Base-by-base conservation (phyloP, 2,329 filamentous ascomycete genomes). In the Colletotrichum karsti region DNA sequence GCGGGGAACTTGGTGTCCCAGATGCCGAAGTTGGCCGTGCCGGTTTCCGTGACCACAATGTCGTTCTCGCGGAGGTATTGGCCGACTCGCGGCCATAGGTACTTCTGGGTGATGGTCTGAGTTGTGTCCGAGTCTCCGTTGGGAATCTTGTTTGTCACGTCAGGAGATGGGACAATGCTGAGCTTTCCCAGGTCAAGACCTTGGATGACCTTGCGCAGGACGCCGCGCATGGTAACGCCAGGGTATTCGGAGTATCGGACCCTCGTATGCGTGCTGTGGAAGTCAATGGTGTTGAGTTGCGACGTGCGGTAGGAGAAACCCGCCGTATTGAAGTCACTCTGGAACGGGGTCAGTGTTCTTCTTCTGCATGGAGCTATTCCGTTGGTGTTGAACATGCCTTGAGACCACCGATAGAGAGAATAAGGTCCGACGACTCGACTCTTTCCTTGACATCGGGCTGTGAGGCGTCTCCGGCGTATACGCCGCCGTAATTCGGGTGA, bases 11-110 rank as follows among this genome's bases (percentile, higher is more conserved):
- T 88, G 5, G 93, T 95, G 65, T 95, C 93, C 89, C 92, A 94
- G 74, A 96, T 93, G 63, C 94, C 94, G 77, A 97, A 95, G 81
- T 94, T 95, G 65, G 93, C 85, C 0, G 94, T 97, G 41, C 94
- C 94, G 2, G 94, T 97, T 78, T 97, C 94, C 0, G 94, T 95
- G 56, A 97, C 87, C 61, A 97, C 84, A 63, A 97, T 88, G 74
- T 97, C 94, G 50, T 90, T 85, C 60, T 90, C 83, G 60, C 87
- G 84, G 9, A 97, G 81, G 84, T 92, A 97, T 69, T 90, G 85
- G 39, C 92, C 91, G 15, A 96, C 83, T 41, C 87, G 88, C 1
- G 92, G 92, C 93, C 93, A 97, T 77, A 97, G 87, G 84, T 88
- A 93, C 15, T 86, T 86, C 77, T 94, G 92, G 9, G 86, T 91